Evolutionary conservation across 352 stramenopile genomes (phyloP).

Genomic region (Globisporangium alternatum): DNA sequence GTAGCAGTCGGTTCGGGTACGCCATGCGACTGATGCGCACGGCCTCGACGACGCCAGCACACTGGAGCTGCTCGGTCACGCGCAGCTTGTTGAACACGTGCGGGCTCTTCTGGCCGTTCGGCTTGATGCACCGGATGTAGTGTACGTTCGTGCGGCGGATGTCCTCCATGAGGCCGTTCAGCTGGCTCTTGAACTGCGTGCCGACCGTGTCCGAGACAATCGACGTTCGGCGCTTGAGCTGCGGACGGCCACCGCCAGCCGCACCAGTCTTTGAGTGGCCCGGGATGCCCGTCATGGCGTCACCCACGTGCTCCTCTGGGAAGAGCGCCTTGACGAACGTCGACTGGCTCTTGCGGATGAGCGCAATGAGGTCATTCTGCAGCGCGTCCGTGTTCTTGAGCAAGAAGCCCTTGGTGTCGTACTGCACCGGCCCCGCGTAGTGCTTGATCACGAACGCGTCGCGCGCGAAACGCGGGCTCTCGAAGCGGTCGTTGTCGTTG

Average conservation of each 20-base stretch:
- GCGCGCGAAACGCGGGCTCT: conserved; percentile 73
- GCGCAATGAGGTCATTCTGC: conserved; percentile 89
- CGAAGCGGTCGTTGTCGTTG: conserved; percentile 86
- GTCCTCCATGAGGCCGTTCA: conserved; percentile 92
- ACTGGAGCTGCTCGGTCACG: conserved; percentile 96
- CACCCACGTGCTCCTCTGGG: conserved; percentile 58
- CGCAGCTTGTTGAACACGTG: conserved; percentile 86
- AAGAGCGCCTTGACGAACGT: conserved; percentile 81
- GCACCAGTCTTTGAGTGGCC: conserved; percentile 1
- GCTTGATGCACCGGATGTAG: conserved; percentile 99
- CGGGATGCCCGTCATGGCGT: conserved; percentile 41
- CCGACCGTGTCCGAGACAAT: conserved; percentile 78
- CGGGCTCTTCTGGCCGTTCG: conserved; percentile 94
- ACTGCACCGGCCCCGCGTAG: conserved; percentile 95
- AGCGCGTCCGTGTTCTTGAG: conserved; percentile 97
- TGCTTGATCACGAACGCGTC: conserved; percentile 95
- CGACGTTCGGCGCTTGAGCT: conserved; percentile 74
- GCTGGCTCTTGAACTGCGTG: conserved; percentile 91
- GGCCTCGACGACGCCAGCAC: conserved; percentile 98
- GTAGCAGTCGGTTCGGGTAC: conserved; percentile 96
- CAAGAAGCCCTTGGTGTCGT: conserved; percentile 93
- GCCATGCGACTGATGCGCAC: conserved; percentile 97
- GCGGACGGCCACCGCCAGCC: conserved; percentile 18
- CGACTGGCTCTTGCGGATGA: conserved; percentile 69
- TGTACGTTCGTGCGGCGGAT: conserved; percentile 96